phyloP scores from a whole-genome alignment of 257 asterid species.

The Thymus mandschuricus region DNA sequence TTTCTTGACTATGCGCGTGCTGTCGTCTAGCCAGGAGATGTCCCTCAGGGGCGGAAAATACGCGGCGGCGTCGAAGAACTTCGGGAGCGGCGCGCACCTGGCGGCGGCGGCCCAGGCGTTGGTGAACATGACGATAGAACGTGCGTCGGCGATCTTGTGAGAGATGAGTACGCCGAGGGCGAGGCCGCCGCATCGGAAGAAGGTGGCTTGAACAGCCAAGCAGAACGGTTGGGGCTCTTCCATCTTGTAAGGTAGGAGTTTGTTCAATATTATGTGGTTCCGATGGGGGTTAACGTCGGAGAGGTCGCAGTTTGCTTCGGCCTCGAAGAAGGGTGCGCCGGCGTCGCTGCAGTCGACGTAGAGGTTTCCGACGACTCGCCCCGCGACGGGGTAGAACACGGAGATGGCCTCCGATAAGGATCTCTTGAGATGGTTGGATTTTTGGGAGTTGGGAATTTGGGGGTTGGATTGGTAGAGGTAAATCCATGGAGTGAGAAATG shows the following conservation, averaged over 20 bases:
- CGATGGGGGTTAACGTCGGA: neutral
- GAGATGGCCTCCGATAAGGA: slow-evolving; percentile 46
- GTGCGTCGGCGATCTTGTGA: slow-evolving; percentile 51
- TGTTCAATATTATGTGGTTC: neutral
- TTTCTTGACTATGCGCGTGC: neutral
- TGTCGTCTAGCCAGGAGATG: slow-evolving; percentile 22
- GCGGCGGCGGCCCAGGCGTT: slow-evolving; percentile 51
- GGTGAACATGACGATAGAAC: slow-evolving; percentile 34
- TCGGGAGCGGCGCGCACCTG: slow-evolving; percentile 23
- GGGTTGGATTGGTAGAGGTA: slow-evolving; percentile 39
- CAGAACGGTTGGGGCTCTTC: slow-evolving; percentile 29
- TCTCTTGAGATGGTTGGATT: slow-evolving; percentile 34
- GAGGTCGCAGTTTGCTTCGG: neutral
- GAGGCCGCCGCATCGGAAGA: slow-evolving; percentile 48
- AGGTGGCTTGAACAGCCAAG: slow-evolving; percentile 41
- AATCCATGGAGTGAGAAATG: slow-evolving; percentile 41
- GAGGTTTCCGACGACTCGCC: neutral
- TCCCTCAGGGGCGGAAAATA: slow-evolving; percentile 46
- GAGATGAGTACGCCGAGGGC: slow-evolving; percentile 42
- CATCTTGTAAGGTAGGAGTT: neutral
- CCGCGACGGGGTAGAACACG: slow-evolving; percentile 46
- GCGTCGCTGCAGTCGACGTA: neutral
- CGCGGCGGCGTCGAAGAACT: slow-evolving; percentile 32
- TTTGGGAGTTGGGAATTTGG: slow-evolving; percentile 26
- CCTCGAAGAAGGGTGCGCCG: neutral